Evolutionary conservation across 225 moss, liverwort and hornwort species (phyloP).

Genomic region (Pleurozium schreberi): DNA sequence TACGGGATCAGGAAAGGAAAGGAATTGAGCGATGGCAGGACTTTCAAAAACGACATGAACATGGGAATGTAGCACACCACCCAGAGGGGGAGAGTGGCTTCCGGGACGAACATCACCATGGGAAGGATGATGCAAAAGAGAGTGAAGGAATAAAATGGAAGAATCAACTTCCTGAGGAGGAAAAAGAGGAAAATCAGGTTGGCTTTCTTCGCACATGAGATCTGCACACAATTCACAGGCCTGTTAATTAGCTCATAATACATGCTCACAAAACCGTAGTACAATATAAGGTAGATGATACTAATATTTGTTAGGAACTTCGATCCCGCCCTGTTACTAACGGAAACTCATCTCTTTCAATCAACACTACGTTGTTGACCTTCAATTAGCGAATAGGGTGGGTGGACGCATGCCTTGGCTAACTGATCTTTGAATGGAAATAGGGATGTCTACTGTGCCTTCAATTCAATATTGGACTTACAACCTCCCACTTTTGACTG

Average conservation of each 20-base stretch:
- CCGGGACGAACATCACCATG: constrained; percentile 29
- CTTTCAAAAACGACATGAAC: constrained; percentile 26
- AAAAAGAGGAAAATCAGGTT: constrained; percentile 35
- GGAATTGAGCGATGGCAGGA: constrained; percentile 19
- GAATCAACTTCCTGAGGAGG: constrained; percentile 24
- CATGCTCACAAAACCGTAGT: neutral
- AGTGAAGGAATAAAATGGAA: constrained; percentile 32
- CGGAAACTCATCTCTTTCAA: neutral
- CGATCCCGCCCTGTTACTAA: neutral
- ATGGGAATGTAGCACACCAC: constrained; percentile 34
- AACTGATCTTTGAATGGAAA: neutral
- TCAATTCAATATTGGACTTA: neutral
- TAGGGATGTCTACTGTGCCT: neutral
- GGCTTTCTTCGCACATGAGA: constrained; percentile 20
- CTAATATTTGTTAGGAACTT: neutral
- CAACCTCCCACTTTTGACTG: neutral
- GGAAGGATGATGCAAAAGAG: constrained; percentile 45
- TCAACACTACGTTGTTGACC: neutral
- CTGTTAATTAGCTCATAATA: neutral
- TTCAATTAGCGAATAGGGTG: neutral
- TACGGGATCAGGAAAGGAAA: constrained; percentile 29
- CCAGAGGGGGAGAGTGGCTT: constrained; percentile 29
- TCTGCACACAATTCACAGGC: constrained; percentile 3
- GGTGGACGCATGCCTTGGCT: neutral
- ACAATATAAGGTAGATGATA: neutral